Evolutionary conservation across 2,329 filamentous ascomycete genomes (phyloP).

Genomic region (Neonectria punicea): DNA sequence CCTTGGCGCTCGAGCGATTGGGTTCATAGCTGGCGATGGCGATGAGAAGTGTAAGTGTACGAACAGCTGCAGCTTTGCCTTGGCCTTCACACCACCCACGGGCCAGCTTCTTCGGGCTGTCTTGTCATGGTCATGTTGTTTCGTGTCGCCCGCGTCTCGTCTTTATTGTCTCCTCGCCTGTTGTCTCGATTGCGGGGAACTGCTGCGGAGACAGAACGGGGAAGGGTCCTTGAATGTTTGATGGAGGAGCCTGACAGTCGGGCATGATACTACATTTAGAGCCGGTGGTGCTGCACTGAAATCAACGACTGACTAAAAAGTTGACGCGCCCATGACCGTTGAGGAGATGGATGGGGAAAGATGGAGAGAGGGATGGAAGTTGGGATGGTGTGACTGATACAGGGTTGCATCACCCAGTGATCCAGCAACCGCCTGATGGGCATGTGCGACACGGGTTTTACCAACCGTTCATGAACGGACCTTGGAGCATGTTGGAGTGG

Average conservation of each 20-base stretch:
- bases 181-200: constrained; percentile 14
- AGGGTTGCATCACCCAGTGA: constrained; percentile 1
- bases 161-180: constrained; percentile 11
- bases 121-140: constrained; percentile 8
- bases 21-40: constrained; percentile 4
- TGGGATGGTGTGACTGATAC: constrained; percentile 14
- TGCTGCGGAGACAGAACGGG: background rate
- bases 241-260: background rate
- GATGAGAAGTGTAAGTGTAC: background rate
- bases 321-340: background rate
- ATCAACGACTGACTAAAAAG: constrained; percentile 4
- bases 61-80: background rate
- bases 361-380: constrained; percentile 9
- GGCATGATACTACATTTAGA: background rate
- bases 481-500: background rate
- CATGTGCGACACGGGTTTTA: background rate
- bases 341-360: constrained; percentile 6
- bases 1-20: constrained; percentile 4
- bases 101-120: background rate
- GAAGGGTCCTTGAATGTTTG: background rate
- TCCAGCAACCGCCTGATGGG: background rate
- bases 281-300: constrained; percentile 2
- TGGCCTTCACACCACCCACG: background rate
- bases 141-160: constrained; percentile 1
- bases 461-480: background rate